Percentiles rank a stretch among this genome's conserved stretches.
Conservation (phyloP, 2,329 filamentous ascomycete genomes). For the Colletotrichum zoysiae region DNA sequence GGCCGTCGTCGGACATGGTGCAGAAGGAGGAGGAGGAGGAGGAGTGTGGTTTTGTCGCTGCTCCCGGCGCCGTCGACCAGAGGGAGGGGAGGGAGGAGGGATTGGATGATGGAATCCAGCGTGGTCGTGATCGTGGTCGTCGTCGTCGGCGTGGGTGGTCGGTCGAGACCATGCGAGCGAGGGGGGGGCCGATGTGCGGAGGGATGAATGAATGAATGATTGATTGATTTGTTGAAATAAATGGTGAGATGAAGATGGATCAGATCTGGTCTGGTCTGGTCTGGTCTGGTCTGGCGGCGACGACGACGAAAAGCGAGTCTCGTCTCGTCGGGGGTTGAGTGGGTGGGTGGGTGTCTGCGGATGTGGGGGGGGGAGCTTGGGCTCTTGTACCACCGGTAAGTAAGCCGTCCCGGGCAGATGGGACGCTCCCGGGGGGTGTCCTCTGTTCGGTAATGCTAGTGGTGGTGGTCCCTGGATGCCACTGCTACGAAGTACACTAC, state of each 20-base stretch:
- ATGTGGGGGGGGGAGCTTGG: slow-evolving; percentile 2
- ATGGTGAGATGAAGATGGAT: neutral
- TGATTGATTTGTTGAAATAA: no score
- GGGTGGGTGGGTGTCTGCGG: neutral
- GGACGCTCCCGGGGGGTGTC: neutral
- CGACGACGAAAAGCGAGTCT: neutral
- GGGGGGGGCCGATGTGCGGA: no score
- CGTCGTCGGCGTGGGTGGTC: neutral
- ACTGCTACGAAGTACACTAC: no score
- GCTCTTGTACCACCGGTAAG: neutral
- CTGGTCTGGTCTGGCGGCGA: no score
- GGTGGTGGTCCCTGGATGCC: no score
- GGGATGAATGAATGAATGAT: no score
- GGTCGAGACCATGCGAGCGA: neutral
- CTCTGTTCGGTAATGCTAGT: neutral
- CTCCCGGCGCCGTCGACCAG: slow-evolving; percentile 2
- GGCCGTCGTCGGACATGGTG: neutral
- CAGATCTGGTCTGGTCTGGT: no score
- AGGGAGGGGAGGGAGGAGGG: neutral
- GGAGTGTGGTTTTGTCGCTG: no score
- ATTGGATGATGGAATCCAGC: neutral
- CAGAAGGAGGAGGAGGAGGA: no score
- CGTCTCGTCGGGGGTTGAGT: neutral
- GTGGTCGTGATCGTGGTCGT: no score
- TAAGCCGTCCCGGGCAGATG: neutral